Evolutionary conservation across 140 eudicot genomes (phyloP).

Genomic region (Stevia rebaudiana): DNA sequence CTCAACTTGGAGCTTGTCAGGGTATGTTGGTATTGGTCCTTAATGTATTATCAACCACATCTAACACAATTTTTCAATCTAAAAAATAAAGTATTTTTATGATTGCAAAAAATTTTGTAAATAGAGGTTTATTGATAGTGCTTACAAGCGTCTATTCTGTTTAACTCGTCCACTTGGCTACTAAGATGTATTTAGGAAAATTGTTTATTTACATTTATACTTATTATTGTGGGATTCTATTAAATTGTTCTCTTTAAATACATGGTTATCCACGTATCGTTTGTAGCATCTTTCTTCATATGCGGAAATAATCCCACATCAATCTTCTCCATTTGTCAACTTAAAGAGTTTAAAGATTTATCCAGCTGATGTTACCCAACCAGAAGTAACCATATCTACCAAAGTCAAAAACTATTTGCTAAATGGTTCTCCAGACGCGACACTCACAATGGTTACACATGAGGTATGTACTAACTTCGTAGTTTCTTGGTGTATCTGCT

Average conservation of each 20-base stretch:
- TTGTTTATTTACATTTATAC: too few species aligned
- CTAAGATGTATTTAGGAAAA: too few species aligned
- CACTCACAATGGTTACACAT: conserved; percentile 11
- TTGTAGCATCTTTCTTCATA: neutral
- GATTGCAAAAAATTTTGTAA: too few species aligned
- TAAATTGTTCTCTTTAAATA: too few species aligned
- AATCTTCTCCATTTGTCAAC: conserved; percentile 18
- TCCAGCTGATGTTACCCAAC: neutral
- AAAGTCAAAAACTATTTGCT: conserved; percentile 10
- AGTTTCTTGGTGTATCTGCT: neutral
- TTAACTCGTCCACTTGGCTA: too few species aligned
- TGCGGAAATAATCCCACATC: conserved; percentile 6
- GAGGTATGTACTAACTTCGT: conserved; percentile 13
- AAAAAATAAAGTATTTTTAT: too few species aligned
- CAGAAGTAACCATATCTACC: neutral
- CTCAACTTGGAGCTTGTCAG: conserved; percentile 16
- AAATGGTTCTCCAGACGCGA: conserved; percentile 14
- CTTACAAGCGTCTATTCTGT: too few species aligned
- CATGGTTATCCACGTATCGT: neutral
- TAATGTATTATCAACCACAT: neutral
- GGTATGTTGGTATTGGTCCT: conserved; percentile 7
- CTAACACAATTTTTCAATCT: too few species aligned
- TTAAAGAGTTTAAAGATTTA: conserved; percentile 12
- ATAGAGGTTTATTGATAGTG: too few species aligned
- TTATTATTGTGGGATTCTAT: too few species aligned